Conservation (phyloP, 208 protist species). For the Crithidia acanthocephali region DNA sequence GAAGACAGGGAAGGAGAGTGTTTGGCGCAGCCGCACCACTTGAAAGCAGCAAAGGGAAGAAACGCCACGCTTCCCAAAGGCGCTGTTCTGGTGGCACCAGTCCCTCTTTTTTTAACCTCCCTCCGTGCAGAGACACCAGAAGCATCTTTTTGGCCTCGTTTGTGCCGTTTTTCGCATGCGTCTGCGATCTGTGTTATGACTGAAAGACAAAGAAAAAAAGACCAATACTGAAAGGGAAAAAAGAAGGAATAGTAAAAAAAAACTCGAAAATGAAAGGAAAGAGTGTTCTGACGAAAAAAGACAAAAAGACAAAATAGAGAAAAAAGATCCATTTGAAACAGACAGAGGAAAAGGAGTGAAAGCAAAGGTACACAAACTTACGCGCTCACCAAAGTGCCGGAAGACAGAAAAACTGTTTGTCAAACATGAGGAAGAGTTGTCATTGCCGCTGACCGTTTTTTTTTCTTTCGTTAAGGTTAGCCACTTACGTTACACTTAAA, state of each 20-base stretch:
- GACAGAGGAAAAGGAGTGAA: background rate
- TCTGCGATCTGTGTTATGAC: background rate
- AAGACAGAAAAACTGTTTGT: background rate
- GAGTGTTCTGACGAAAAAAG: background rate
- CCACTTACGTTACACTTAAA: background rate
- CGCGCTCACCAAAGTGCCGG: background rate
- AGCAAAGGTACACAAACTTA: background rate
- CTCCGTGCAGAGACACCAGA: no score
- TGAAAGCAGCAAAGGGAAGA: background rate
- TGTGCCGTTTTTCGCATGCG: background rate
- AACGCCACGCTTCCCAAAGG: background rate
- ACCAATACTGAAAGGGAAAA: background rate
- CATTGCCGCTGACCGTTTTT: background rate
- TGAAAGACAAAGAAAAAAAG: background rate
- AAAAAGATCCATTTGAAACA: background rate
- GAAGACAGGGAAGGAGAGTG: no score
- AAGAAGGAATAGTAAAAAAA: background rate
- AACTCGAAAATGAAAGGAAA: background rate
- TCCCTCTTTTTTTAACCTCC: no score
- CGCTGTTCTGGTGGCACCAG: no score
- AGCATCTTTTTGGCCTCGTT: background rate
- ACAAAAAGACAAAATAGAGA: conserved; percentile 1
- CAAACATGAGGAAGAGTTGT: background rate
- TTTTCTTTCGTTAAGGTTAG: background rate
- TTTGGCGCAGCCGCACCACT: background rate